These are phyloP conservation scores for Vitis rotundifolia DNA, from an alignment of 164 flowering plant genomes.

Conservation along the genomic window DNA sequence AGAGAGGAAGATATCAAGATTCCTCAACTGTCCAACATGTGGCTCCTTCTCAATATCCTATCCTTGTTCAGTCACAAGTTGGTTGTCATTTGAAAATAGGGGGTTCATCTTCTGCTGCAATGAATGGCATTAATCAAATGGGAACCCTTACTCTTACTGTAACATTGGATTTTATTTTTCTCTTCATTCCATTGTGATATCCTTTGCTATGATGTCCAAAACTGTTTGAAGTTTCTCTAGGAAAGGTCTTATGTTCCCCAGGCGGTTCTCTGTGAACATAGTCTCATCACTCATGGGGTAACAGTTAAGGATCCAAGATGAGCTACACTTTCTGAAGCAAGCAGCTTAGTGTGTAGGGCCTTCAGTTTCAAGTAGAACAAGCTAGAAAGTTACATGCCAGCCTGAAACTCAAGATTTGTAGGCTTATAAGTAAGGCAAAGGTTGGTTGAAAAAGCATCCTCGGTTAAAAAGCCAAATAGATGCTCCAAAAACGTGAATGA, in stretches of 20 bases:
- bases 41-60: constrained; percentile 1
- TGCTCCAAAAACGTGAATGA: constrained; percentile 17
- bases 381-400: constrained; percentile 7
- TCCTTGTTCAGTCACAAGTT: background rate
- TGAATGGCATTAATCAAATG: too few relatives aligned
- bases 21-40: background rate
- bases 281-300: background rate
- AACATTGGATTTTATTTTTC: too few relatives aligned
- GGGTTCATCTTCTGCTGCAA: too few relatives aligned
- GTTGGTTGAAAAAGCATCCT: constrained; percentile 11
- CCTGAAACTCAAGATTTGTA: constrained; percentile 9
- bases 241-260: too few relatives aligned
- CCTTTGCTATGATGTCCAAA: background rate
- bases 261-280: too few relatives aligned
- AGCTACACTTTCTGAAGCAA: constrained; percentile 11
- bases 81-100: background rate
- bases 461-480: constrained; percentile 1
- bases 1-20: background rate
- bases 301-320: background rate
- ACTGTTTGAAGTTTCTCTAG: too few relatives aligned
- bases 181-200: background rate
- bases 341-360: constrained; percentile 2
- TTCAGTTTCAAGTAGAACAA: background rate
- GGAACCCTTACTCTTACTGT: background rate
- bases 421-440: constrained; percentile 19